Base-by-base conservation (phyloP, 176 grass and related monocot genomes). In the Zoysia japonica region DNA sequence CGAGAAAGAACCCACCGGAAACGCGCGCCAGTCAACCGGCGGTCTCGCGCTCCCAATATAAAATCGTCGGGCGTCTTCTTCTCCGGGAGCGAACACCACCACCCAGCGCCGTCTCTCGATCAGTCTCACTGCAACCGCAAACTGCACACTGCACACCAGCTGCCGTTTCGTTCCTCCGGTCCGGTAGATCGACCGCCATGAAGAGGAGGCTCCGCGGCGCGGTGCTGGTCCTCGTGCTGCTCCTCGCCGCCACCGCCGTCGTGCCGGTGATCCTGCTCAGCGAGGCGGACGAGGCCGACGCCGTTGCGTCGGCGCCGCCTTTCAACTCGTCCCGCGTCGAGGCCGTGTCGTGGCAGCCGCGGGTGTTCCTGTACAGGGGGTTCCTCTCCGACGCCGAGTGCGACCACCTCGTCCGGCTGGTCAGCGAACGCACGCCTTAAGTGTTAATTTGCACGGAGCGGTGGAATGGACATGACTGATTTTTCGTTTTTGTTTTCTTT, bases 401-500 rank as follows among this genome's bases (percentile, higher is more conserved):
- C 75, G 91, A 89, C 76, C 91, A 90, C 81, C 80, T 90, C 42
- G 86, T 93, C 11, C 19, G 56, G 14, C 70, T 89, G 77, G 90
- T 90, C 68, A 76, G 68, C 13, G 49, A 52, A 12, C 50, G 2
- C 50, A 12, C 50, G 2, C 50, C 50, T 3, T 3, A 14, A 13
- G 3, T 54, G 14, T 6, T 28, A 28, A 28, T 28, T 28, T 28
- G 28, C 28, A 28, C 28, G 28, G 28, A 28, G 28, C 28, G 28
- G 28, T 28, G 28, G 28, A 28, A 28, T 28, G 28, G 28, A 28
- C 28, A 28, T 28, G 28, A 28, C 28, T 28, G 28, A 28, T 28
- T 28, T 28, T 28, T 28, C 28, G 28, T 28, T 28, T 28, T 28
- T 28, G 28, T 28, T 28, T 28, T 28, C 28, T 28, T 28, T 28